Evolutionary conservation across 345 rosid genomes (phyloP), one percentile per base, ranked within the genome.

Genomic region (Lenwebbia sp.): DNA sequence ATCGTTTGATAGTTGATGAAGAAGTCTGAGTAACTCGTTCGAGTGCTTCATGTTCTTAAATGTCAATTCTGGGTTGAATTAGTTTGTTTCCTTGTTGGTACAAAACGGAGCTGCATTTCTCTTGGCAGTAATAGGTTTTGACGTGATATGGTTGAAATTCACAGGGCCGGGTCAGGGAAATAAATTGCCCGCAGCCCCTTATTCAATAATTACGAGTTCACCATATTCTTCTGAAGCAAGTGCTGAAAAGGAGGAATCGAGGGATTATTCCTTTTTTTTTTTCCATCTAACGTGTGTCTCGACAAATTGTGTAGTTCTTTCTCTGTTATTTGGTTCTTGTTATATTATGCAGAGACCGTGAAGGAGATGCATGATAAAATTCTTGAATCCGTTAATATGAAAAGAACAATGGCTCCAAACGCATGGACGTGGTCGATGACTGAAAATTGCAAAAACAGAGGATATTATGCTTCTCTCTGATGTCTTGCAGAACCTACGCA

Each of bases 401-500:
- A 90, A 89, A 88, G 93, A 74, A 90, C 98, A 11, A 94, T 93
- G 98, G 86, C 98, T 19, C 98, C 96, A 2, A 96, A 96, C 88
- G 93, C 96, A 84, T 96, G 96, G 96, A 40, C 92, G 85, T 94
- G 98, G 96, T 92, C 96, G 25, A 82, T 96, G 94, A 92, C 95
- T 84, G 92, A 83, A 65, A 94, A 89, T 52, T 96, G 99, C 87
- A 89, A 90, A 84, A 94, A 85, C 83, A 88, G 19, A 94, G 56
- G 98, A 96, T 89, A 88, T 94, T 86, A 87, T 89, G 88, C 96
- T 94, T 90, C 92, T 96, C 13, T 95, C 95, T 49, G 89, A 92
- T 22, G 86, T 88, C 85, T 88, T 96, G 90, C 90, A 91, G 87
- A 91, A 90, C 82, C 94, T 95, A 17, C 92, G 98, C 55, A 92